Percentiles rank a stretch among this genome's conserved stretches.
These are phyloP conservation scores for Trypanosoma cruzi DNA, from an alignment of 208 protist species.

Conservation along the genomic window DNA sequence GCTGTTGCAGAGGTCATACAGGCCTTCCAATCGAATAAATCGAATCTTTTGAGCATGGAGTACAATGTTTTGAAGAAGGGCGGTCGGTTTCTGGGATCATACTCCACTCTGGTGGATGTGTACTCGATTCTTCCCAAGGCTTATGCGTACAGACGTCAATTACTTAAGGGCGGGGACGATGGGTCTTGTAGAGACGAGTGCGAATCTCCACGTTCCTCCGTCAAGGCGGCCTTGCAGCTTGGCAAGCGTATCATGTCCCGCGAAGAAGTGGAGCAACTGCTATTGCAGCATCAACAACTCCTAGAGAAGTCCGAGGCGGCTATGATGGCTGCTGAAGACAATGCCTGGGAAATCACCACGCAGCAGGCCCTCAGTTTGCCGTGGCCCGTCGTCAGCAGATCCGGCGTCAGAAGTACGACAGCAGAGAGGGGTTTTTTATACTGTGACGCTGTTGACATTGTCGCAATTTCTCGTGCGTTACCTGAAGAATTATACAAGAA, in stretches of 20 bases:
- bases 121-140: constrained; percentile 75
- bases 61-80: constrained; percentile 82
- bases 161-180: constrained; percentile 29
- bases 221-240: constrained; percentile 40
- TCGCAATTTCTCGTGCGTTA: constrained; percentile 32
- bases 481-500: constrained; percentile 30
- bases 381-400: constrained; percentile 43
- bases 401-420: neutral
- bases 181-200: neutral
- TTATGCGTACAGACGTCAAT: constrained; percentile 71
- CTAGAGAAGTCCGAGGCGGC: constrained; percentile 60
- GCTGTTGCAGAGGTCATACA: constrained; percentile 74
- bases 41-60: constrained; percentile 69
- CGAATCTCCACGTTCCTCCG: constrained; percentile 27
- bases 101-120: constrained; percentile 56
- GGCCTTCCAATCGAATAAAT: constrained; percentile 64
- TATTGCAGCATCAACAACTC: constrained; percentile 56
- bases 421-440: constrained; percentile 55
- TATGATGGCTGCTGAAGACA: constrained; percentile 64
- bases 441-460: constrained; percentile 40
- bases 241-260: constrained; percentile 41
- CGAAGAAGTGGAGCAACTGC: constrained; percentile 56
- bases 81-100: constrained; percentile 44
- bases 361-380: constrained; percentile 45
- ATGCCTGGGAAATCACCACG: constrained; percentile 14